phyloP scores from a whole-genome alignment of 768 basidiomycete genomes.

The Suillus ampliporus region DNA sequence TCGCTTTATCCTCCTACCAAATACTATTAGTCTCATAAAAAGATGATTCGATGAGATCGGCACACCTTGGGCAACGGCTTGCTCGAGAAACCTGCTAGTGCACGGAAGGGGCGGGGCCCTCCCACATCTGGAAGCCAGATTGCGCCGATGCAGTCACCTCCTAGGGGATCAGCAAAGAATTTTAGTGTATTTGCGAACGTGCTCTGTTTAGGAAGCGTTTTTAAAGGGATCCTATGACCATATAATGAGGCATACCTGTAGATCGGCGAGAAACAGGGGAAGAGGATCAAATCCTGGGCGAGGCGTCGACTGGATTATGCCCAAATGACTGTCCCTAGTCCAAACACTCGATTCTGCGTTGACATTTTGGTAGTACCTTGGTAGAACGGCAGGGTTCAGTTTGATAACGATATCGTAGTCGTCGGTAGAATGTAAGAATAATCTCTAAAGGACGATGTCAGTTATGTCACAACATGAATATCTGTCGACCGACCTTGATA shows the following conservation, averaged over 20 bases:
- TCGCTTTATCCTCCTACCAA: slow-evolving; percentile 37
- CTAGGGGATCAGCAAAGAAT: slow-evolving; percentile 84
- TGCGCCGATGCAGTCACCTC: slow-evolving; percentile 78
- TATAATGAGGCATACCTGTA: slow-evolving; percentile 58
- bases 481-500: slow-evolving; percentile 56
- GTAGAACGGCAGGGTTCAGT: slow-evolving; percentile 64
- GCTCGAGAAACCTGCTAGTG: slow-evolving; percentile 82
- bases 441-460: slow-evolving; percentile 50
- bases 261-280: slow-evolving; percentile 64
- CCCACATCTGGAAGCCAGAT: slow-evolving; percentile 85
- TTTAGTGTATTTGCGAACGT: slow-evolving; percentile 78
- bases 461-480: background rate
- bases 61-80: slow-evolving; percentile 51
- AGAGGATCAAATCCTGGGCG: slow-evolving; percentile 86
- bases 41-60: background rate
- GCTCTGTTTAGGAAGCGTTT: slow-evolving; percentile 46
- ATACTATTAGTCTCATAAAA: slow-evolving; percentile 6
- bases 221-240: background rate
- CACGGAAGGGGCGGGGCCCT: slow-evolving; percentile 71
- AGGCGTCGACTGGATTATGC: slow-evolving; percentile 22
- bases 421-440: slow-evolving; percentile 82
- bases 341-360: slow-evolving; percentile 54
- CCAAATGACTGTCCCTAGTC: slow-evolving; percentile 35
- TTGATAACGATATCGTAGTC: slow-evolving; percentile 89
- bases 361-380: slow-evolving; percentile 79